These are phyloP conservation scores for Lobosporangium transversale DNA, from an alignment of 192 early-diverging fungal species.

Conservation along the genomic window DNA sequence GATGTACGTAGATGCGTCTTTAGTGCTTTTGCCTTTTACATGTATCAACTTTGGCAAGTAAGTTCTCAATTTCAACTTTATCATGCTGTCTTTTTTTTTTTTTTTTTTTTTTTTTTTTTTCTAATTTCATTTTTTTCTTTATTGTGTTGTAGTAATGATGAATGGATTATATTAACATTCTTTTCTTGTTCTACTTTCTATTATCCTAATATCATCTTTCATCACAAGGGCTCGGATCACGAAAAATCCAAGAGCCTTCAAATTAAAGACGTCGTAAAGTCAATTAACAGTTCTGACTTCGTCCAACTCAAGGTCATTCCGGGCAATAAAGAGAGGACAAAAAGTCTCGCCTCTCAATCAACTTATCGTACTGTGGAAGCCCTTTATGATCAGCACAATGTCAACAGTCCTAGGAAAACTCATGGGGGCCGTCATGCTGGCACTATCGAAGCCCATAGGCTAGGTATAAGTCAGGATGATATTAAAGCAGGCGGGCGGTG, in stretches of 20 bases:
- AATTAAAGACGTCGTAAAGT: neutral
- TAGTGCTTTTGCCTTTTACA: constrained; percentile 24
- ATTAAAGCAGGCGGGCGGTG: constrained; percentile 22
- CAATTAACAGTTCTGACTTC: neutral
- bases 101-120: no score
- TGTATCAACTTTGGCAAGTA: constrained; percentile 34
- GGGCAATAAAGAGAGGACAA: neutral
- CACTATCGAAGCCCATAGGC: neutral
- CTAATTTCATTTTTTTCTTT: no score
- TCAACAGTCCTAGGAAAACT: constrained; percentile 13
- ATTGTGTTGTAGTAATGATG: no score
- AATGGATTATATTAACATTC: neutral
- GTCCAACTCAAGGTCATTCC: constrained; percentile 16
- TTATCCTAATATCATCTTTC: neutral
- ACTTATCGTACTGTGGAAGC: constrained; percentile 9
- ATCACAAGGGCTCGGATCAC: constrained; percentile 2
- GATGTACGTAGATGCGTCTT: constrained; percentile 21
- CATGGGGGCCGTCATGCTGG: constrained; percentile 22
- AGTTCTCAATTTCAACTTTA: neutral
- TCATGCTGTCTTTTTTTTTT: no score
- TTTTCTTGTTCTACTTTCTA: neutral
- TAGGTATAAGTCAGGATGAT: constrained; percentile 7
- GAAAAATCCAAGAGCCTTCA: neutral
- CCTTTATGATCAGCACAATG: neutral
- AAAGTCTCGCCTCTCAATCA: neutral